phyloP scores from a whole-genome alignment of 208 protist genomes.

The Naegleria fowleri region DNA sequence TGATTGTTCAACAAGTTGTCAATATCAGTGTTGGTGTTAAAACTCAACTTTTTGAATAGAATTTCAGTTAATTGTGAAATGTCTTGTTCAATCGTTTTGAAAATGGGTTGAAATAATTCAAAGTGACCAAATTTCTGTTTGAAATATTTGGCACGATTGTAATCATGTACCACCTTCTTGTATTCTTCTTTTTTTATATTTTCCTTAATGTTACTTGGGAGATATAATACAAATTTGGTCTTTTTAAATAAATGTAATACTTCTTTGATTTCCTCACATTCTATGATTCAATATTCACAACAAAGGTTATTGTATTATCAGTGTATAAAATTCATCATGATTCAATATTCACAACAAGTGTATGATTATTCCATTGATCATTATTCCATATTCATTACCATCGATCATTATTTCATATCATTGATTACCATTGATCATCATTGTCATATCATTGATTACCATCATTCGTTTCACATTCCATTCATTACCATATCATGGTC shows the following conservation, averaged over 20 bases:
- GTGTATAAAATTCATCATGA: too few relatives aligned
- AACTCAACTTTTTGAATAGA: background rate
- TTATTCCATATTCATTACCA: too few relatives aligned
- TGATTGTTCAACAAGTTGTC: background rate
- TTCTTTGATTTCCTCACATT: background rate
- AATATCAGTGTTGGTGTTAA: background rate
- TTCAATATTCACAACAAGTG: too few relatives aligned
- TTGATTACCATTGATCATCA: too few relatives aligned
- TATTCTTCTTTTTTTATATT: slow-evolving; percentile 20
- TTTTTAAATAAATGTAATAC: background rate
- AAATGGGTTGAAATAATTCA: background rate
- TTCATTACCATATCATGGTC: too few relatives aligned
- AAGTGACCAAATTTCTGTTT: background rate
- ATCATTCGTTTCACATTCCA: too few relatives aligned
- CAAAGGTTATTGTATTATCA: too few relatives aligned
- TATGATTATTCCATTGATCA: too few relatives aligned
- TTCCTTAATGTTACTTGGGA: background rate
- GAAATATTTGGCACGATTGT: background rate
- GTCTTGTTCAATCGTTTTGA: background rate
- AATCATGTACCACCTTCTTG: slow-evolving; percentile 4
- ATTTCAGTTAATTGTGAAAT: slow-evolving; percentile 6
- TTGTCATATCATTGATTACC: too few relatives aligned
- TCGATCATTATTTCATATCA: too few relatives aligned
- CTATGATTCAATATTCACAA: too few relatives aligned
- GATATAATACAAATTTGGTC: background rate